Conservation (phyloP, 2,329 filamentous ascomycete species). For the Bipolaris gigantea region DNA sequence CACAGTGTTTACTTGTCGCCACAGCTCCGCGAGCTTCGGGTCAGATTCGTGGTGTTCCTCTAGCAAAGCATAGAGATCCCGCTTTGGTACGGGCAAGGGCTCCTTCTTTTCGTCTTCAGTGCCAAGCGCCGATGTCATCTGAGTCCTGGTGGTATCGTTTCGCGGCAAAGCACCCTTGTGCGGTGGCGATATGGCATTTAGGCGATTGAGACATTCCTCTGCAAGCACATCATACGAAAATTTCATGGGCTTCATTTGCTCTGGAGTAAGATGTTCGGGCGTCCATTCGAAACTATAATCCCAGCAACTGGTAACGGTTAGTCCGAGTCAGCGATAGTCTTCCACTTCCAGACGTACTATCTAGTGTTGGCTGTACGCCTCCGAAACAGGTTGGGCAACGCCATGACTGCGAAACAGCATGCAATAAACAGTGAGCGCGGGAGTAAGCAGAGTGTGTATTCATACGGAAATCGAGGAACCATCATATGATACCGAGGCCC, state of each 20-base stretch:
- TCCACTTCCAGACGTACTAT: constrained; percentile 39
- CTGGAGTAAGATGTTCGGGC: constrained; percentile 61
- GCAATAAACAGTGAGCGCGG: not conserved
- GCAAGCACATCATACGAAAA: constrained; percentile 70
- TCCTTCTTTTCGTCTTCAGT: constrained; percentile 38
- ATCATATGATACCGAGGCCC: constrained; percentile 40
- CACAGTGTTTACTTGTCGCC: constrained; percentile 66
- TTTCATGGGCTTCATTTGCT: constrained; percentile 63
- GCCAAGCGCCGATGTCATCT: constrained; percentile 29
- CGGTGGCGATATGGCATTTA: constrained; percentile 64
- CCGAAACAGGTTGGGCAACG: constrained; percentile 49
- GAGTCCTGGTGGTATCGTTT: constrained; percentile 41
- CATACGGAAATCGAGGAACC: constrained; percentile 8
- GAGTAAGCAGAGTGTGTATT: constrained; percentile 1
- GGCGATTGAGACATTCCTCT: constrained; percentile 64
- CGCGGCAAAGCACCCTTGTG: constrained; percentile 43
- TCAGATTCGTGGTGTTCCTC: constrained; percentile 61
- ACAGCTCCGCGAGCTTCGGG: constrained; percentile 60
- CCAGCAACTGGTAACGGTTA: constrained; percentile 54
- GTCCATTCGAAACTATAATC: constrained; percentile 72
- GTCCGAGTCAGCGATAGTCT: constrained; percentile 12
- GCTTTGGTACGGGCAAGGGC: constrained; percentile 39
- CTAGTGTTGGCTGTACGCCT: constrained; percentile 48
- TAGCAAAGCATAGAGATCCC: constrained; percentile 67
- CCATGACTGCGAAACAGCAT: constrained; percentile 37